Conservation (phyloP, 345 rosid genomes). For the Populus nigra region DNA sequence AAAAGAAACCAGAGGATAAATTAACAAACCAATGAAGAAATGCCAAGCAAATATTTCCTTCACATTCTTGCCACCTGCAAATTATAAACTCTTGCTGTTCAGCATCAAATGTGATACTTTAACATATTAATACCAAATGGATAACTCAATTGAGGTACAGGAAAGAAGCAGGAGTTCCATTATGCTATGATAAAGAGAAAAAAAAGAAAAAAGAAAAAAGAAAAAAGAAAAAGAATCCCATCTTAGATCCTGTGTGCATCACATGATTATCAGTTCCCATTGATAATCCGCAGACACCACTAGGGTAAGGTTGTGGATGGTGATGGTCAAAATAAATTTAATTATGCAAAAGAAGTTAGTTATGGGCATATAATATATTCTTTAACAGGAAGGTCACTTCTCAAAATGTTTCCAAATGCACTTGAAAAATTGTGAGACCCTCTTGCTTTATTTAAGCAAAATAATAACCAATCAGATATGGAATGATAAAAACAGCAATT, state of each 20-base stretch:
- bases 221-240: neutral
- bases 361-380: too few species aligned
- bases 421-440: neutral
- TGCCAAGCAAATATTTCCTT: conserved; percentile 39
- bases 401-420: neutral
- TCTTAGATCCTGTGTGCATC: neutral
- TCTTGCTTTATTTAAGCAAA: too few species aligned
- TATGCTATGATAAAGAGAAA: too few species aligned
- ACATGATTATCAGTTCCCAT: conserved; percentile 2
- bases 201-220: neutral
- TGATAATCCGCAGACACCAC: neutral
- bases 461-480: too few species aligned
- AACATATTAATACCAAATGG: neutral
- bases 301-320: neutral
- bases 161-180: too few species aligned
- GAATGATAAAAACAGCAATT: too few species aligned
- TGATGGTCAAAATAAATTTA: neutral
- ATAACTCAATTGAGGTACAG: too few species aligned
- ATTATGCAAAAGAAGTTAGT: neutral
- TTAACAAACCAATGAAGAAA: conserved; percentile 59
- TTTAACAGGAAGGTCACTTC: neutral
- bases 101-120: conserved; percentile 2
- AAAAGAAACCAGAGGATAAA: conserved; percentile 58
- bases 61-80: conserved; percentile 65
- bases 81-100: conserved; percentile 22